A percentile compares a stretch with the other conserved stretches of the same genome.
phyloP scores from a whole-genome alignment of 176 grass and related monocot species.

The Bromus sterilis region DNA sequence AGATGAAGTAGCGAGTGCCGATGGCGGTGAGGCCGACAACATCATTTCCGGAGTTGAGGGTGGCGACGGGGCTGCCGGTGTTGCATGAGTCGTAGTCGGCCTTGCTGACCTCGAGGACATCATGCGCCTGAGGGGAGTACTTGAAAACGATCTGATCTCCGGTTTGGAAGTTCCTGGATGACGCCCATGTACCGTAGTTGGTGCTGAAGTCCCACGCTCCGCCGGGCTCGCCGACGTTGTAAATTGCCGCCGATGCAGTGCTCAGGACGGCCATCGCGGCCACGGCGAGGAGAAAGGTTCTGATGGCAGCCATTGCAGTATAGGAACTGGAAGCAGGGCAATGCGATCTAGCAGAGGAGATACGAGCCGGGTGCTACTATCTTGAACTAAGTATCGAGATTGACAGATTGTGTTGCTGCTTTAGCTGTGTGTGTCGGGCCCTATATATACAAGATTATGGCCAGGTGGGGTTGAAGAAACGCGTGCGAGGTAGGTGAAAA shows the following conservation, averaged over 20 bases:
- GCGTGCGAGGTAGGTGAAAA: not conserved
- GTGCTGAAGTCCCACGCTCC: conserved; percentile 31
- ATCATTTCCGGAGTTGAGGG: conserved; percentile 22
- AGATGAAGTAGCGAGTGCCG: conserved; percentile 59
- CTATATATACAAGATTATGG: too few relatives aligned
- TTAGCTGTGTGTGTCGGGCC: not conserved
- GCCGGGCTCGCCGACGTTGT: conserved; percentile 33
- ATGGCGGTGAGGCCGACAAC: conserved; percentile 1
- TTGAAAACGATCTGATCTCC: conserved; percentile 40
- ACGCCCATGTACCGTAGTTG: conserved; percentile 40
- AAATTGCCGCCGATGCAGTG: conserved; percentile 25
- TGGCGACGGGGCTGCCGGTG: conserved; percentile 9
- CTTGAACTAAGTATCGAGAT: too few relatives aligned
- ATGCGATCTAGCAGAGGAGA: conserved; percentile 18
- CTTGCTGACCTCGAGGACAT: conserved; percentile 51
- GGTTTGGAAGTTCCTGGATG: conserved; percentile 33
- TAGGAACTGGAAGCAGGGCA: not conserved
- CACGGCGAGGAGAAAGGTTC: not conserved
- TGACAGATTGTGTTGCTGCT: too few relatives aligned
- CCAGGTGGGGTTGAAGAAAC: not conserved
- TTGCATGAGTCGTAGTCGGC: conserved; percentile 39
- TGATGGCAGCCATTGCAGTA: not conserved
- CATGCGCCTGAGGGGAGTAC: conserved; percentile 10
- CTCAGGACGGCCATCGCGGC: conserved; percentile 16
- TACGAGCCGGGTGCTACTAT: not conserved